Evolutionary conservation across 805 yeast genomes (phyloP).

Genomic region (Saturnispora saitoi): DNA sequence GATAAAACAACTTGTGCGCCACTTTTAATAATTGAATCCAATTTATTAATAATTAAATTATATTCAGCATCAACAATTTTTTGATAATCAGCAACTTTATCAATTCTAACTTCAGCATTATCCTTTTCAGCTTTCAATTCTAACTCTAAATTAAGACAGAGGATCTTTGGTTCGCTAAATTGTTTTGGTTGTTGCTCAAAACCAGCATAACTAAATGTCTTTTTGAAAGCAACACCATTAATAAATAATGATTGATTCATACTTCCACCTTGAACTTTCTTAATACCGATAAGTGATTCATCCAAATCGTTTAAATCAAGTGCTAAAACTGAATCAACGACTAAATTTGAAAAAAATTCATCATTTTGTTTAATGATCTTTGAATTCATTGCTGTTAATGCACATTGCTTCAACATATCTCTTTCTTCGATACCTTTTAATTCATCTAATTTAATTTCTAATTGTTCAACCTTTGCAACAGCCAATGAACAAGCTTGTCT

Average conservation of each 20-base stretch:
- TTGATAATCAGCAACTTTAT: conserved; percentile 89
- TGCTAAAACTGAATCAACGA: conserved; percentile 86
- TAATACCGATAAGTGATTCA: conserved; percentile 86
- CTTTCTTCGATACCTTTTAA: conserved; percentile 51
- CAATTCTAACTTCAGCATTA: conserved; percentile 96
- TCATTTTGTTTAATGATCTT: conserved; percentile 84
- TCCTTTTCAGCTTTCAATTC: conserved; percentile 98
- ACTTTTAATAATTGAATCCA: conserved; percentile 69
- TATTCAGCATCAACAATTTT: conserved; percentile 98
- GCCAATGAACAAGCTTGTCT: conserved; percentile 76
- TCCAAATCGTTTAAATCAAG: conserved; percentile 80
- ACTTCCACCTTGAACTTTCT: conserved; percentile 92
- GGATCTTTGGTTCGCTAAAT: conserved; percentile 70
- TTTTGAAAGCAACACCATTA: conserved; percentile 94
- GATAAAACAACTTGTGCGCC: conserved; percentile 93
- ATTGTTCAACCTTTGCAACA: conserved; percentile 58
- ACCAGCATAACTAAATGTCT: conserved; percentile 96
- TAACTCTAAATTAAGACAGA: conserved; percentile 82
- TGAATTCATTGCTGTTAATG: conserved; percentile 95
- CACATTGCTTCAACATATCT: conserved; percentile 79
- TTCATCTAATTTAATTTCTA: conserved; percentile 56
- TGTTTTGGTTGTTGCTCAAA: conserved; percentile 96
- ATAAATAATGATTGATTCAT: conserved; percentile 88
- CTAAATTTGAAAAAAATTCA: conserved; percentile 89
- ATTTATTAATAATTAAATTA: conserved; percentile 82